Percentiles rank a stretch among this genome's conserved stretches.
phyloP scores from a whole-genome alignment of 148 eudicot species.

The Bassia scoparia region DNA sequence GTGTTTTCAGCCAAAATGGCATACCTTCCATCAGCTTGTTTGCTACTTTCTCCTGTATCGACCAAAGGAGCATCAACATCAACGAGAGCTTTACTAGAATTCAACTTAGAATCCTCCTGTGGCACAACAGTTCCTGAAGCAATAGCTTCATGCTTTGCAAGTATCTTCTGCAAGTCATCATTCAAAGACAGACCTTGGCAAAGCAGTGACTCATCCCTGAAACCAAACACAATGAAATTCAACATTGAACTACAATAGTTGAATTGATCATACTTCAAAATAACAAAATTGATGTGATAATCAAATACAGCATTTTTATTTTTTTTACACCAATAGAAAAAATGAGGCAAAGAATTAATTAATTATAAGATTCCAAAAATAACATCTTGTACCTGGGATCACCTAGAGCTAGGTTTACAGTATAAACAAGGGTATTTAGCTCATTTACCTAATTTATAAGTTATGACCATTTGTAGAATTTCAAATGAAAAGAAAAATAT shows the following conservation, averaged over 20 bases:
- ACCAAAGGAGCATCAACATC: conserved; percentile 65
- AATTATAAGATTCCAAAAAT: too few species aligned
- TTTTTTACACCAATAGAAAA: background rate
- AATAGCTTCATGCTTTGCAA: conserved; percentile 78
- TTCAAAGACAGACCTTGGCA: conserved; percentile 90
- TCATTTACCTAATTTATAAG: too few species aligned
- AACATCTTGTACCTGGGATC: too few species aligned
- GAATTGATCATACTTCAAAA: background rate
- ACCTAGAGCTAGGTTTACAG: too few species aligned
- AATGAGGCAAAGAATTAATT: too few species aligned
- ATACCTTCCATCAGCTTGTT: conserved; percentile 63
- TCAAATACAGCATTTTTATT: background rate
- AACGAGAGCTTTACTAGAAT: conserved; percentile 47
- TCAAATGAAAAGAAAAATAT: background rate
- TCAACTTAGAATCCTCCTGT: conserved; percentile 48
- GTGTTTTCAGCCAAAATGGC: background rate
- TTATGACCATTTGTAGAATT: background rate
- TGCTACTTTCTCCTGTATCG: conserved; percentile 67
- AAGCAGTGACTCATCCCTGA: conserved; percentile 86
- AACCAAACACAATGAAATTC: conserved; percentile 17
- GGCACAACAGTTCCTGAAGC: conserved; percentile 44
- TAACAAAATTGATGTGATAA: background rate
- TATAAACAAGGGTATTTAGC: background rate
- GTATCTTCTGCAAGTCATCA: conserved; percentile 86
- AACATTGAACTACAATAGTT: background rate